Percentiles rank a stretch among this genome's conserved stretches.
Evolutionary conservation across 352 stramenopile genomes (phyloP).

Genomic region (Thalassiosira hispida): DNA sequence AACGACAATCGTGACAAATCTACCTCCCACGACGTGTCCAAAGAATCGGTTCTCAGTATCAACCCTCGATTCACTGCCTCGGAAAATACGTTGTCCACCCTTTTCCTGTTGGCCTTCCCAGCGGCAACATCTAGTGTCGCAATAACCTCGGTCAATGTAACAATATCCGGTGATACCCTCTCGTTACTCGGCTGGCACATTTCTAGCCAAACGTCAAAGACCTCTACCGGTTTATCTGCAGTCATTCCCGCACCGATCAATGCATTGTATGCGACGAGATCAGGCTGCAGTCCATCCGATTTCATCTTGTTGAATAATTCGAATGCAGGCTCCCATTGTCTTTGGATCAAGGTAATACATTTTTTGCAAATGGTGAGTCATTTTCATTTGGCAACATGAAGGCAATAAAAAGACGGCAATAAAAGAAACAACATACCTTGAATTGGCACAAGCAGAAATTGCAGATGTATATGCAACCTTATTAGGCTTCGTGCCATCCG

Average conservation of each 20-base stretch:
- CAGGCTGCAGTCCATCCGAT: constrained; percentile 64
- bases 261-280: constrained; percentile 80
- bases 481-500: constrained; percentile 68
- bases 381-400: neutral
- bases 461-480: constrained; percentile 75
- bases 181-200: constrained; percentile 55
- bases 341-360: constrained; percentile 54
- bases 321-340: constrained; percentile 68
- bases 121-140: constrained; percentile 55
- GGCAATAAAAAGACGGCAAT: neutral
- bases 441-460: constrained; percentile 51
- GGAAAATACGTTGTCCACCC: constrained; percentile 68
- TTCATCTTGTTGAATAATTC: constrained; percentile 79
- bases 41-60: constrained; percentile 59
- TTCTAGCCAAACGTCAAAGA: constrained; percentile 73
- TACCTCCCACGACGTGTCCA: constrained; percentile 71
- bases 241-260: constrained; percentile 66
- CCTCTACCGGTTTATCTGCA: constrained; percentile 38
- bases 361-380: constrained; percentile 3
- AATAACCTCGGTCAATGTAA: constrained; percentile 79
- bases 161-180: constrained; percentile 73
- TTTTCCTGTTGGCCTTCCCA: constrained; percentile 39
- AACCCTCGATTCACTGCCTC: constrained; percentile 64
- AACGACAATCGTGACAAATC: constrained; percentile 75
- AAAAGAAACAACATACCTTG: neutral